phyloP scores from a whole-genome alignment of 768 basidiomycete genomes.

The Tylopilus rubrobrunneus region DNA sequence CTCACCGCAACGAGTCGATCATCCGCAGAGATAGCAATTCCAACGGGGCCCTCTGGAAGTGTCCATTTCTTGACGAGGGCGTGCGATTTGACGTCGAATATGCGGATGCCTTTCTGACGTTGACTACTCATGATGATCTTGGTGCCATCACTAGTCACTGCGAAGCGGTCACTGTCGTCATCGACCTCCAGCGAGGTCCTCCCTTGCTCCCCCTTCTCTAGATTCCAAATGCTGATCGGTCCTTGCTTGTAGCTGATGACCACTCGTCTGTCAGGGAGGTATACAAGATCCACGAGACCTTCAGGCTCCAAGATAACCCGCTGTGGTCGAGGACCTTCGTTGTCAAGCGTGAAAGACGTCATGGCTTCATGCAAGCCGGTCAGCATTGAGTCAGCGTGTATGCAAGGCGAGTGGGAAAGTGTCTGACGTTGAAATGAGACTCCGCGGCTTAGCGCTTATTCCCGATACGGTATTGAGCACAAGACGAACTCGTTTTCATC shows the following conservation, averaged over 20 bases:
- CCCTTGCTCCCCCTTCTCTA: background rate
- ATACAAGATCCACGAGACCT: background rate
- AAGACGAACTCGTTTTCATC: too few species aligned
- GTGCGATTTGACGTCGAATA: conserved; percentile 3
- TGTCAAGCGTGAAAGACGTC: too few species aligned
- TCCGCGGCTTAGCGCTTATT: too few species aligned
- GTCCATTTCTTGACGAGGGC: background rate
- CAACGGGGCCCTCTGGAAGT: fast-evolving
- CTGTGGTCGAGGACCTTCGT: too few species aligned
- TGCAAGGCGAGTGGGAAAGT: too few species aligned
- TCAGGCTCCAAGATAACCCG: too few species aligned
- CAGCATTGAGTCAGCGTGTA: too few species aligned
- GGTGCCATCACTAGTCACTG: background rate
- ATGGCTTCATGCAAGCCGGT: too few species aligned
- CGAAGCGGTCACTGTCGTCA: too few species aligned
- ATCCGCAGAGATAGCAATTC: background rate
- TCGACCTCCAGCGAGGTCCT: too few species aligned
- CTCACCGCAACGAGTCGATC: background rate
- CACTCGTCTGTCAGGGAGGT: background rate
- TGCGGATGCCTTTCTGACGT: background rate
- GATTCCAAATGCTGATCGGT: background rate
- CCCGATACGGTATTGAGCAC: too few species aligned
- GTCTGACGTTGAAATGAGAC: too few species aligned
- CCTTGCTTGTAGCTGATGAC: background rate
- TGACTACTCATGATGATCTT: background rate